A percentile compares a stretch with the other conserved stretches of the same genome.
Evolutionary conservation across 139 green algal genomes (phyloP).

Genomic region (Desmodesmus armatus): DNA sequence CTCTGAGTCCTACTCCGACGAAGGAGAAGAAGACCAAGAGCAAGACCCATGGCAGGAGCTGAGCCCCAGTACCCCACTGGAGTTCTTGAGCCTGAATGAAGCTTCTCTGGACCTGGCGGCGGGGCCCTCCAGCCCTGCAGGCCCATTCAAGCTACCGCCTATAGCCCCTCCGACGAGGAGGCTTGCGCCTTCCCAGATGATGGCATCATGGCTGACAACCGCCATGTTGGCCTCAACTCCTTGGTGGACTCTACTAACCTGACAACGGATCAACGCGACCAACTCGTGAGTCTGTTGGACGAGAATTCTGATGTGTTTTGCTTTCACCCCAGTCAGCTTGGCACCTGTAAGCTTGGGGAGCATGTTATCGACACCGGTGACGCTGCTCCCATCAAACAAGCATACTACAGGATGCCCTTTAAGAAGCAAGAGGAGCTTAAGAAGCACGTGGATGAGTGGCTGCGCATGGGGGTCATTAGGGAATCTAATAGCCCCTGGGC

Average conservation of each 20-base stretch:
- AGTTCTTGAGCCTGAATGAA: no score
- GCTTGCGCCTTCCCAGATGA: background rate
- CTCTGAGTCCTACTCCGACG: no score
- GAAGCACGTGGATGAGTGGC: background rate
- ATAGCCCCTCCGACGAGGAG: no score
- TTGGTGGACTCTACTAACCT: background rate
- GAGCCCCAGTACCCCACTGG: no score
- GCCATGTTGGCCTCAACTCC: no score
- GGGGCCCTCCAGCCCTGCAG: no score
- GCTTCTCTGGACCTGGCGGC: no score
- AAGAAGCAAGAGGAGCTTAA: background rate
- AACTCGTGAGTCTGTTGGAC: background rate
- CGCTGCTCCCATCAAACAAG: background rate
- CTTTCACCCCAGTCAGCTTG: background rate
- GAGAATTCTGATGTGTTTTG: background rate
- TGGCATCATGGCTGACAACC: no score
- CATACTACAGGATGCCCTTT: background rate
- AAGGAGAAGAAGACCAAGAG: no score
- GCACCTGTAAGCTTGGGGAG: background rate
- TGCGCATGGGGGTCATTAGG: constrained; percentile 19
- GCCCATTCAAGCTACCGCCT: no score
- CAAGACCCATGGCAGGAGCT: no score
- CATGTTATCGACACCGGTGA: constrained; percentile 19
- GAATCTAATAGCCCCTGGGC: background rate
- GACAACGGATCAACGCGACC: background rate